Conservation (phyloP, 23 red algal genomes). For the Chondrus crispus region DNA sequence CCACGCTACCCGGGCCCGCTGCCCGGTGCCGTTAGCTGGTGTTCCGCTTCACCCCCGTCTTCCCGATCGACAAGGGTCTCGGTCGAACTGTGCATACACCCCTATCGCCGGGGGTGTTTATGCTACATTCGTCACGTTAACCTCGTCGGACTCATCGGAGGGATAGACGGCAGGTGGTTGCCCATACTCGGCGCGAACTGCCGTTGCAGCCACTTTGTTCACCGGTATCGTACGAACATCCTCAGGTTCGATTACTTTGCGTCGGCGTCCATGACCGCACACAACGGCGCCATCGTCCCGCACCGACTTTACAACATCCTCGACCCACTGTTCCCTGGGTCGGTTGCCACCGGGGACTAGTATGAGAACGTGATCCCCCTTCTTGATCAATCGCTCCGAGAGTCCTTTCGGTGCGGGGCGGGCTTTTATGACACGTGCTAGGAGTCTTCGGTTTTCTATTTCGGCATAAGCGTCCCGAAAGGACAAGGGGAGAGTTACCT, state of each 20-base stretch:
- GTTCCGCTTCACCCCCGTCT: no score
- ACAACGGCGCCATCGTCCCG: not conserved
- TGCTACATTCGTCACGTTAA: no score
- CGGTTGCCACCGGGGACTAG: not conserved
- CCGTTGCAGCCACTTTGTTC: not conserved
- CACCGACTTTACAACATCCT: not conserved
- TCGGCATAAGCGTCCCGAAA: not conserved
- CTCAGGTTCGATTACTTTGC: not conserved
- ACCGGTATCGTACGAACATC: not conserved
- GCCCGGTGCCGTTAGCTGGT: no score
- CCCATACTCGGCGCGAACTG: not conserved
- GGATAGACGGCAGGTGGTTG: no score
- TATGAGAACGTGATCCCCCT: not conserved
- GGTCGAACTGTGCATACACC: no score
- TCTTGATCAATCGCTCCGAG: not conserved
- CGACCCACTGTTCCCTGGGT: not conserved
- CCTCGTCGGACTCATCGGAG: no score
- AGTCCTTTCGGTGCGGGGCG: not conserved
- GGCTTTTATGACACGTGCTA: not conserved
- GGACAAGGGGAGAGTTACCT: not conserved
- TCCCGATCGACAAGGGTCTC: no score
- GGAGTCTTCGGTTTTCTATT: not conserved
- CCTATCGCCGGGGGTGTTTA: no score
- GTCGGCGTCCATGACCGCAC: not conserved
- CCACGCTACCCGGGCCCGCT: no score